A percentile compares a stretch with the other conserved stretches of the same genome.
Evolutionary conservation across 805 yeast species (phyloP).

Genomic region (Lachancea fermentati): DNA sequence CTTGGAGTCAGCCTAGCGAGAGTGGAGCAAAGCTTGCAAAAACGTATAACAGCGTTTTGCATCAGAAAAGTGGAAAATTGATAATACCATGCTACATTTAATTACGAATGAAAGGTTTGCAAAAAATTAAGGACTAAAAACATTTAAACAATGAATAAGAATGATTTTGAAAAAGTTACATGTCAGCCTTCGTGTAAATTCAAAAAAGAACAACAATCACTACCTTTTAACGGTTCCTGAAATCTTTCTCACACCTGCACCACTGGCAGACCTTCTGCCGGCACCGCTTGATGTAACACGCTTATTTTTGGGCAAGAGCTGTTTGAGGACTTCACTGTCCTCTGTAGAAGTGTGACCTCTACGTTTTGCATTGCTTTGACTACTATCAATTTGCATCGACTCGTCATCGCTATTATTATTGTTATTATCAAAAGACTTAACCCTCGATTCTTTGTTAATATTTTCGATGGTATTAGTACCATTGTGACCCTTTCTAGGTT

Average conservation of each 20-base stretch:
- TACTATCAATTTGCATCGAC: slow-evolving; percentile 24
- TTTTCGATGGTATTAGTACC: slow-evolving; percentile 33
- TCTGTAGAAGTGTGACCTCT: slow-evolving; percentile 12
- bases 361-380: slow-evolving; percentile 17
- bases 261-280: slow-evolving; percentile 32
- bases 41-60: slow-evolving; percentile 49
- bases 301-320: slow-evolving; percentile 29
- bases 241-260: slow-evolving; percentile 31
- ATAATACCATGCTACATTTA: slow-evolving; percentile 30
- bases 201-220: not conserved
- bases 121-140: not conserved
- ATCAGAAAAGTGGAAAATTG: slow-evolving; percentile 36
- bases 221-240: slow-evolving; percentile 30
- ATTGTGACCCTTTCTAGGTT: slow-evolving; percentile 69
- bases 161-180: not conserved
- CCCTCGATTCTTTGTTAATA: slow-evolving; percentile 20
- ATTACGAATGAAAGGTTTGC: not conserved
- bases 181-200: not conserved
- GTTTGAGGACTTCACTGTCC: slow-evolving; percentile 22
- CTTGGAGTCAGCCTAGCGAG: slow-evolving; percentile 70
- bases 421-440: slow-evolving; percentile 13
- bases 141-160: not conserved
- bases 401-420: slow-evolving; percentile 23
- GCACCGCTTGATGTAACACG: slow-evolving; percentile 20
- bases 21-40: slow-evolving; percentile 57